Evolutionary conservation across 2,329 filamentous ascomycete species (phyloP).

Genomic region (Epicoccum sorghinum): DNA sequence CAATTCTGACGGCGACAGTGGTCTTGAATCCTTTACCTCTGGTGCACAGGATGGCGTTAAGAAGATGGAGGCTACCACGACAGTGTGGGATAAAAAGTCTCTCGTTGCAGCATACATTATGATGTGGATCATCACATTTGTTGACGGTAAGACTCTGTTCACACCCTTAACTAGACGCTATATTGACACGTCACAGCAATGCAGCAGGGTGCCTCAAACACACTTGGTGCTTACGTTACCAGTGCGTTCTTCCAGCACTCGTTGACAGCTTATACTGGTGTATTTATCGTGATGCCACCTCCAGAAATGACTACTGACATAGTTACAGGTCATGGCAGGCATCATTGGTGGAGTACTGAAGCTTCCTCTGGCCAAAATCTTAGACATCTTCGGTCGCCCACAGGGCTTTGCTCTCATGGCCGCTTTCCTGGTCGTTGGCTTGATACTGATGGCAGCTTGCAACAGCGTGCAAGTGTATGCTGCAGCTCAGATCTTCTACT

Average conservation of each 20-base stretch:
- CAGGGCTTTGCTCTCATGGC: constrained; percentile 42
- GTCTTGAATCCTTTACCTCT: constrained; percentile 9
- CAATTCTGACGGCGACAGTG: constrained; percentile 3
- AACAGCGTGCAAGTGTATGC: constrained; percentile 64
- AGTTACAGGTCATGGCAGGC: constrained; percentile 26
- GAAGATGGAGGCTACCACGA: constrained; percentile 50
- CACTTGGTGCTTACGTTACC: constrained; percentile 43
- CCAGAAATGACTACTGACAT: too few relatives aligned
- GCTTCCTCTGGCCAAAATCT: constrained; percentile 46
- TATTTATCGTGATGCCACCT: constrained; percentile 9
- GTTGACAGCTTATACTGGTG: constrained; percentile 38
- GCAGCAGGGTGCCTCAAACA: constrained; percentile 48
- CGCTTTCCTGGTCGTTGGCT: constrained; percentile 17
- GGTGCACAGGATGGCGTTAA: constrained; percentile 46
- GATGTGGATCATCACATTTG: constrained; percentile 24
- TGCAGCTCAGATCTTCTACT: constrained; percentile 69
- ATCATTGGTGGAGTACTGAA: constrained; percentile 44
- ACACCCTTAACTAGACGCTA: too few relatives aligned
- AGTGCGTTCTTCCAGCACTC: constrained; percentile 39
- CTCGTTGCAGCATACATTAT: constrained; percentile 48
- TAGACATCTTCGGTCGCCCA: constrained; percentile 47
- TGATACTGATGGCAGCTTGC: constrained; percentile 72
- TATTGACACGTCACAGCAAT: constrained; percentile 24
- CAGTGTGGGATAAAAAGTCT: constrained; percentile 47
- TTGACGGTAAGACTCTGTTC: constrained; percentile 40